Base-by-base conservation (phyloP, 2,329 filamentous ascomycete species). In the Colletotrichum costaricense region DNA sequence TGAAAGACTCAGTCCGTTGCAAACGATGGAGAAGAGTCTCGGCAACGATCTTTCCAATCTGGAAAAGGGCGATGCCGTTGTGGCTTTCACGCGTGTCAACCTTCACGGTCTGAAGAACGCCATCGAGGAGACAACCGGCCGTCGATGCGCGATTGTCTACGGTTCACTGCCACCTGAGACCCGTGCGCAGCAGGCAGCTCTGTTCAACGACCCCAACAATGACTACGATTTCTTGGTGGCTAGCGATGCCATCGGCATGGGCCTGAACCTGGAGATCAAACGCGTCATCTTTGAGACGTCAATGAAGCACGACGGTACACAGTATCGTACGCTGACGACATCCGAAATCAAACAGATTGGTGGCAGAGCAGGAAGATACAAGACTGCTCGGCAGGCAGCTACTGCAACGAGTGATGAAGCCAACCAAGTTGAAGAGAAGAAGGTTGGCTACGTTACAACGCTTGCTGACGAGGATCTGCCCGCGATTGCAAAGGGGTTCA, bases 161-260 rank as follows among this genome's bases (percentile, higher is more conserved):
- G 97, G 97, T 52, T 92, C 93, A 63, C 83, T 99, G 56, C 97
- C 97, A 0, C 96, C 97, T 1, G 97, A 99, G 81, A 98, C 96
- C 54, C 91, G 97, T 74, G 95, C 95, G 3, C 92, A 96, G 79
- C 97, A 99, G 84, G 97, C 97, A 0, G 91, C 91, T 19, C 87
- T 98, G 0, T 99, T 99, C 87, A 99, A 99, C 79, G 94, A 98
- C 75, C 95, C 95, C 0, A 84, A 97, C 80, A 99, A 97, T 80
- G 95, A 98, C 73, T 99, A 98, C 80, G 97, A 99, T 80, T 97
- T 92, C 77, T 87, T 99, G 6, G 95, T 97, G 30, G 97, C 97
- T 9, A 98, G 95, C 77, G 95, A 98, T 83, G 97, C 97, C 59
- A 96, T 99, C 75, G 97, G 97, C 49, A 98, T 99, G 96, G 97